Percentiles rank a stretch among this genome's conserved stretches.
phyloP scores from a whole-genome alignment of 108 stramenopile species.

The Skeletonema potamos region DNA sequence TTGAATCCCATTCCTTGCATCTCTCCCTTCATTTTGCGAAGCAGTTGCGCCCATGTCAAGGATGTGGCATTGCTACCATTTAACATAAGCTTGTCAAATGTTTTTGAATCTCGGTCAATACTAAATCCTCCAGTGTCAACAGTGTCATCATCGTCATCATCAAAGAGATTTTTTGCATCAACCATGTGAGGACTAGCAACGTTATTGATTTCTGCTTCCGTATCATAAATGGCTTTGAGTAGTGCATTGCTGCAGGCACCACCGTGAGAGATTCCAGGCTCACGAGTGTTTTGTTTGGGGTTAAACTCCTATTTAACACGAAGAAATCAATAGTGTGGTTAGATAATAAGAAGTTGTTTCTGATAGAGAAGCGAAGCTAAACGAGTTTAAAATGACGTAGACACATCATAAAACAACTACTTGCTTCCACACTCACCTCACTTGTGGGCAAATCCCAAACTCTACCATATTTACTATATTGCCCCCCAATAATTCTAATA shows the following conservation, averaged over 20 bases:
- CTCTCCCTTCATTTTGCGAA: slow-evolving; percentile 85
- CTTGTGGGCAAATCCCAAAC: slow-evolving; percentile 84
- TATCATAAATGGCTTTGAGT: slow-evolving; percentile 87
- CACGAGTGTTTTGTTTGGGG: slow-evolving; percentile 26
- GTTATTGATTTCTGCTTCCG: slow-evolving; percentile 59
- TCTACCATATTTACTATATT: slow-evolving; percentile 67
- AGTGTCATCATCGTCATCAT: slow-evolving; percentile 75
- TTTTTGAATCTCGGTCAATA: slow-evolving; percentile 50
- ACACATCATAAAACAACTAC: neutral
- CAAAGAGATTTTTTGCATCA: slow-evolving; percentile 55
- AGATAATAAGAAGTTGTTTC: no score
- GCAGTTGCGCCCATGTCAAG: slow-evolving; percentile 71
- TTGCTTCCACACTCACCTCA: slow-evolving; percentile 46
- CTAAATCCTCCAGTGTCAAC: slow-evolving; percentile 41
- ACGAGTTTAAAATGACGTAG: neutral
- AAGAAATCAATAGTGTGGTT: neutral
- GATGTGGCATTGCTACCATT: slow-evolving; percentile 46
- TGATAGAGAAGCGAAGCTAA: neutral
- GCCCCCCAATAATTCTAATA: slow-evolving; percentile 76
- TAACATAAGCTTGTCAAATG: slow-evolving; percentile 53
- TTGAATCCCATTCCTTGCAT: slow-evolving; percentile 78
- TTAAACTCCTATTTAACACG: slow-evolving; percentile 30
- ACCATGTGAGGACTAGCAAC: slow-evolving; percentile 16
- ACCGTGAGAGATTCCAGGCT: slow-evolving; percentile 77
- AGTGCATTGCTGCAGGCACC: slow-evolving; percentile 80